Evolutionary conservation across 306 rosid species (phyloP), one percentile per base, ranked within the genome.

Genomic region (Fagus sylvatica): DNA sequence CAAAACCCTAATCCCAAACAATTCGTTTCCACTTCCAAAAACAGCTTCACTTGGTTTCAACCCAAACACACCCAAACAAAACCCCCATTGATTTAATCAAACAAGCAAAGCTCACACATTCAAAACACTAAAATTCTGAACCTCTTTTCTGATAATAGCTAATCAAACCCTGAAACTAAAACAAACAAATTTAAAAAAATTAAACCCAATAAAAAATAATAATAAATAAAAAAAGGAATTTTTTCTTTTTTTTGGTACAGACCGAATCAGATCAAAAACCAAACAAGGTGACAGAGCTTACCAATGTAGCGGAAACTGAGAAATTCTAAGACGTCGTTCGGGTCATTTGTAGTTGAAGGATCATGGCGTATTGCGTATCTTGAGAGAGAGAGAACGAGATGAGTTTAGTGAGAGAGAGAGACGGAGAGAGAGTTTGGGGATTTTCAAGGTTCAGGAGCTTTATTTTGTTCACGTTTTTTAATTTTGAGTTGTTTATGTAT

Each of bases 231-330:
- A 8, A 46, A 10, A 46, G 9, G 15, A 46, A 46, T 8, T 46
- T 46, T 10, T 22, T 22, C 28, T 22, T 22, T 22, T 22, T 8
- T 46, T 46, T 6, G 15, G 6, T 10, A 53, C 69, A 67, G 68
- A 78, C 73, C 71, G 36, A 37, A 74, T 67, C 77, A 82, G 92
- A 90, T 89, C 88, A 91, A 78, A 78, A 65, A 28, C 39, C 46
- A 19, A 49, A 11, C 62, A 7, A 37, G 49, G 5, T 6, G 78
- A 79, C 71, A 54, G 59, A 73, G 67, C 85, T 79, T 83, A 86
- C 92, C 90, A 94, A 93, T 93, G 97, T 53, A 80, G 78, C 66
- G 73, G 66, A 79, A 30, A 71, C 80, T 17, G 46, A 34, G 69
- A 39, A 83, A 80, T 67, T 59, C 66, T 37, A 42, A n/a, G 69